Base-by-base conservation (phyloP, 2,329 filamentous ascomycete species). In the Albophoma yamanashiensis region DNA sequence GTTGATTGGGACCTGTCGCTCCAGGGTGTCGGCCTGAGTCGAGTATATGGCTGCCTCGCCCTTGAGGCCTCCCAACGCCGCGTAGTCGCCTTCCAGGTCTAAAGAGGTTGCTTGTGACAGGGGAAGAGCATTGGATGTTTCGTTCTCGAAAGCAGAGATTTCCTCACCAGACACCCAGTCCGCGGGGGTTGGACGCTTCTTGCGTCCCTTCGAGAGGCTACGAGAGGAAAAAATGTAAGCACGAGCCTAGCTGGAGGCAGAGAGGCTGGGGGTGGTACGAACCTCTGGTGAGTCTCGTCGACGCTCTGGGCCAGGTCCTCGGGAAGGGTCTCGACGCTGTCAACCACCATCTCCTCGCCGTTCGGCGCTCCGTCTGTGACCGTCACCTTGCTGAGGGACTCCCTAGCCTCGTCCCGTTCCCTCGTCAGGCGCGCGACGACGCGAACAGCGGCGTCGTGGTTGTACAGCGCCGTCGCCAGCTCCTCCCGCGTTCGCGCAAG, bases 401-500 rank as follows among this genome's bases (percentile, higher is more conserved):
- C 89, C 65, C 93, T 83, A 55, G 94, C 92, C 74, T 97, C 92
- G 68, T 99, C 92, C 64, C 94, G 81, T 79, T 99, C 94, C 71
- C 85, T 88, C n/a, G 89, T 89, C 72, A 99, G 73, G 56, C 93
- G 85, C 65, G 92, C 92, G 75, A 99, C 96, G 56, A 99, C 94
- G 64, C 94, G 84, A 57, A 96, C 87, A n/a, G 94, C 94, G 2
- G 94, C 93, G 79, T 99, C 94, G 68, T 97, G 91, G 76, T 97
- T 93, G 76, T 99, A 99, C 31, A 99, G 81, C 0, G 94, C 91
- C 1, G 91, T 94, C 60, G 91, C 91, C 60, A 99, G 84, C 78
- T 99, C 94, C 76, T 97, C 92, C 65, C 93, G 83, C 50, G 92
- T 96, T 72, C 96, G 90, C 58, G 88, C 83, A 63, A 99, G 80